A percentile compares a stretch with the other conserved stretches of the same genome.
phyloP scores from a whole-genome alignment of 208 protist genomes.

The Leishmania amazonensis region DNA sequence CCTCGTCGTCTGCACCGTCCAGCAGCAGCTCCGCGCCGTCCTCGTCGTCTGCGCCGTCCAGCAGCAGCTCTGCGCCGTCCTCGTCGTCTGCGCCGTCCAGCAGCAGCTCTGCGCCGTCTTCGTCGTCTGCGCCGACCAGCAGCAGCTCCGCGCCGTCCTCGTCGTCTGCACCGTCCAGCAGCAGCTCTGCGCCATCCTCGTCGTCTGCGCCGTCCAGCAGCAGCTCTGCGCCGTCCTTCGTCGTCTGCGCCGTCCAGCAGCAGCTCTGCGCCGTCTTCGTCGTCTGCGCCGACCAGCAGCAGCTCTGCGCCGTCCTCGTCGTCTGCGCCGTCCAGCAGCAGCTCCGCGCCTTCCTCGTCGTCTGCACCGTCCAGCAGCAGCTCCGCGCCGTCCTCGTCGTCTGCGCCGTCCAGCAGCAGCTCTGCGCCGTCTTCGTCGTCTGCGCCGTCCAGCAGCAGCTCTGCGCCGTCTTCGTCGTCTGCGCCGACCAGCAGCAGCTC shows the following conservation, averaged over 20 bases:
- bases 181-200: too few species aligned
- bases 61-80: too few species aligned
- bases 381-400: not conserved
- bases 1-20: too few species aligned
- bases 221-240: too few species aligned
- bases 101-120: too few species aligned
- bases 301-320: not conserved
- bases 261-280: not conserved
- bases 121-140: too few species aligned
- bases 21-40: too few species aligned
- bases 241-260: not conserved
- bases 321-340: slow-evolving; percentile 1
- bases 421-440: slow-evolving; percentile 1
- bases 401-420: slow-evolving; percentile 2
- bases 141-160: too few species aligned
- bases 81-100: too few species aligned
- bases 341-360: not conserved
- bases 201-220: too few species aligned
- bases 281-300: not conserved
- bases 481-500: slow-evolving; percentile 1
- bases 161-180: too few species aligned
- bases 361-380: slow-evolving; percentile 1
- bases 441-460: slow-evolving; percentile 3
- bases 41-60: too few species aligned
- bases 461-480: not conserved